Percentiles rank a stretch among this genome's conserved stretches.
These are phyloP conservation scores for Claviceps humidiphila DNA, from an alignment of 2,329 filamentous ascomycete species.

Conservation along the genomic window DNA sequence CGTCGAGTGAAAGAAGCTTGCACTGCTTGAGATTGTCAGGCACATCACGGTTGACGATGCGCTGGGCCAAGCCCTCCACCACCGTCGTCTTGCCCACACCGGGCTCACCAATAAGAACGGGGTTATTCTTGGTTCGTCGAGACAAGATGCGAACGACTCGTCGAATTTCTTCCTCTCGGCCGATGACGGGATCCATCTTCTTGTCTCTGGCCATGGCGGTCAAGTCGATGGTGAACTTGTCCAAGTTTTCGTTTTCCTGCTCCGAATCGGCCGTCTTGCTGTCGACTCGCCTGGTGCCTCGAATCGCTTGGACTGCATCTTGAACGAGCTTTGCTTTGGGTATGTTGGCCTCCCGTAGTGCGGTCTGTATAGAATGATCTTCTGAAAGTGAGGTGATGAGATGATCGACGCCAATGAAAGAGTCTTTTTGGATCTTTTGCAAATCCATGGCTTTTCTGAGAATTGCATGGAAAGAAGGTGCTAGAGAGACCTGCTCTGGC, in stretches of 20 bases:
- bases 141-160: conserved; percentile 85
- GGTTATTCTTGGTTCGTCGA: conserved; percentile 95
- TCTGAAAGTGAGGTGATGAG: conserved; percentile 77
- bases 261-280: conserved; percentile 92
- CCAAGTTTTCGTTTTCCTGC: conserved; percentile 84
- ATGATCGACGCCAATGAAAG: conserved; percentile 88
- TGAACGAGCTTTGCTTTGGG: conserved; percentile 85
- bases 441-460: conserved; percentile 76
- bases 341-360: conserved; percentile 75
- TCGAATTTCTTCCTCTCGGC: conserved; percentile 88
- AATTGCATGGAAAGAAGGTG: conserved; percentile 69
- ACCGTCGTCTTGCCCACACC: conserved; percentile 98
- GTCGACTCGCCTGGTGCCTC: conserved; percentile 85
- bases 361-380: conserved; percentile 58
- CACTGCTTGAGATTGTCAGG: conserved; percentile 90
- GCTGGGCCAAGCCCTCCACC: conserved; percentile 85
- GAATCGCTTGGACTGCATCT: conserved; percentile 79
- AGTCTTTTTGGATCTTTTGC: conserved; percentile 95
- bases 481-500: conserved; percentile 73
- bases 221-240: conserved; percentile 99
- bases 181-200: conserved; percentile 96
- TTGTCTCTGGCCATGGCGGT: conserved; percentile 91
- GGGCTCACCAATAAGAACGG: conserved; percentile 91
- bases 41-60: conserved; percentile 93
- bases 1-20: conserved; percentile 87